Base-by-base conservation (phyloP, 2,329 filamentous ascomycete species). In the Penicillium sclerotiorum region DNA sequence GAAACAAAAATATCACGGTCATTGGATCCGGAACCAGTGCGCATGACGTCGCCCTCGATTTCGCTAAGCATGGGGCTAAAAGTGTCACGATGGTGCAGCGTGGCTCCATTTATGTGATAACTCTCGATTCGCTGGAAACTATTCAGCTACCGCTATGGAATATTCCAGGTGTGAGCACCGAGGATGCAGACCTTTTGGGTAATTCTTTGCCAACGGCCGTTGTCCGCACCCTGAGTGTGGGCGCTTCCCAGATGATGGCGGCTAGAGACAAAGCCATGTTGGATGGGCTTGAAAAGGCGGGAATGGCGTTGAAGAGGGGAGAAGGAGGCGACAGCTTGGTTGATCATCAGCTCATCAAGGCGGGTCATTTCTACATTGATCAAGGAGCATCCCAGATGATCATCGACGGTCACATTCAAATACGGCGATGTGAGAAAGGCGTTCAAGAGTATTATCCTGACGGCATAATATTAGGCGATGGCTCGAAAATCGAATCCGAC, bases 301-400 rank as follows among this genome's bases (percentile, higher is more conserved):
- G 46, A 36, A 2, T 49, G 23, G 39, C 46, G 8, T 9, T 49
- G 15, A 49, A 49, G n/a, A 36, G 15, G 13, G 45, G 45, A 40
- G 11, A 38, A 21, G 38, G 22, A 45, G 42, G 46, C 28, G 46
- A 49, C 18, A 49, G 30, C 30, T 21, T 49, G 20, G 12, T 49
- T 4, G 46, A 49, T 22, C 17, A 49, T 30, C 46, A 37, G 22
- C 46, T 49, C 2, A 37, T 49, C 18, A 43, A 43, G 23, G 39
- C 2, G 28, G 46, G 46, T 17, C 46, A 49, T 32, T 49, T 49
- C 30, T 49, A 49, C 15, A 37, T 49, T 36, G 46, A 48, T n/a
- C 46, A 48, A 43, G 46, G 46, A 21, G 46, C 46, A 43, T 27
- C 11, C 27, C 46, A 42, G 12, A 48, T 48, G 46, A 48, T 48